A percentile compares a stretch with the other conserved stretches of the same genome.
Conservation (phyloP, 306 rosid genomes). For the Pachyrhizus erosus region DNA sequence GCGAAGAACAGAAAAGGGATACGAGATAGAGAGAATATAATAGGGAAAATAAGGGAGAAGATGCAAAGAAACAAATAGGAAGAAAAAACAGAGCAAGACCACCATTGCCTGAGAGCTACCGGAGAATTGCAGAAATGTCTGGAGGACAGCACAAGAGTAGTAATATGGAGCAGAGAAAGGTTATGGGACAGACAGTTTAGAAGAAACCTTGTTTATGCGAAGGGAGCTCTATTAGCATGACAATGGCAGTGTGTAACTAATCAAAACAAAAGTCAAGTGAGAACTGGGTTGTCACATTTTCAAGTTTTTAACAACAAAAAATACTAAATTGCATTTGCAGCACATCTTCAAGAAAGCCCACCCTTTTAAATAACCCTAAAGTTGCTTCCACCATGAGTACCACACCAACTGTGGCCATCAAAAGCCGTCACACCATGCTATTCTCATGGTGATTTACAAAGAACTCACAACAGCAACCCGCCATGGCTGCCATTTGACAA, state of each 20-base stretch:
- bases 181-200: not conserved
- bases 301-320: not conserved
- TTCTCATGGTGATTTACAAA: not conserved
- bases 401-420: not conserved
- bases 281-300: not conserved
- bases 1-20: not conserved
- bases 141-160: not conserved
- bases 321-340: not conserved
- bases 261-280: not conserved
- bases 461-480: not conserved
- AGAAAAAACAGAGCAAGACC: not conserved
- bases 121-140: not conserved
- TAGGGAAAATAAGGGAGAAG: not conserved
- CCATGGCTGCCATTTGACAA: not conserved
- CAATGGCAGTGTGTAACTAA: not conserved
- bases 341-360: not conserved
- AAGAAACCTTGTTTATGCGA: not conserved
- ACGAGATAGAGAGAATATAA: not conserved
- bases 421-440: not conserved
- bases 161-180: not conserved
- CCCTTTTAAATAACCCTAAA: not conserved
- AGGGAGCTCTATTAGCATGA: not conserved
- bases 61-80: not conserved
- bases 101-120: not conserved
- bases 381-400: not conserved